Conservation (phyloP, 2,329 filamentous ascomycete species). For the Diaporthe sp. region DNA sequence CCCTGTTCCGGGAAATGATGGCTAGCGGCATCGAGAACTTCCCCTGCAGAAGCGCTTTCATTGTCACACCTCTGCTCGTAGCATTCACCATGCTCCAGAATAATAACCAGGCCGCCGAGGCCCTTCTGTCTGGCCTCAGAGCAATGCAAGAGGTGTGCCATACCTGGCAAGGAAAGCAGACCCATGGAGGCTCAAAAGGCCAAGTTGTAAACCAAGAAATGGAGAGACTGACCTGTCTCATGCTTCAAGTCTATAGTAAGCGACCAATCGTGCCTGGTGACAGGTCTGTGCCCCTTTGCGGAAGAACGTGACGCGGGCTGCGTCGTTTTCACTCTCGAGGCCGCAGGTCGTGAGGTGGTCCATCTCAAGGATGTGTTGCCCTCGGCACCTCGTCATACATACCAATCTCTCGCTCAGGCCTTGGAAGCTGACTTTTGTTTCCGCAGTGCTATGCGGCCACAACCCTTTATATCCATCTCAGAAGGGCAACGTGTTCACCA, state of each 20-base stretch:
- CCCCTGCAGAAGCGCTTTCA: conserved; percentile 5
- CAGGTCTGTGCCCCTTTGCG: neutral
- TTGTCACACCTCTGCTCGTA: conserved; percentile 8
- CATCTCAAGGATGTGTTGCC: too few relatives aligned
- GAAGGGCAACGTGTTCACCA: conserved; percentile 11
- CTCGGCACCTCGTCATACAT: neutral
- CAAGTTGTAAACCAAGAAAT: neutral
- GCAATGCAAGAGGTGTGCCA: conserved; percentile 1
- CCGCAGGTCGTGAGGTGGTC: neutral
- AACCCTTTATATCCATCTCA: conserved; percentile 13
- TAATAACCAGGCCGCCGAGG: conserved; percentile 1
- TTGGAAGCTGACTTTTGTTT: neutral
- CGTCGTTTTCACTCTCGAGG: neutral
- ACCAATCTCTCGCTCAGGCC: neutral
- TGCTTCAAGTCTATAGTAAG: conserved; percentile 21
- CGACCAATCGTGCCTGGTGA: neutral
- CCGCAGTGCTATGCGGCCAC: conserved; percentile 12
- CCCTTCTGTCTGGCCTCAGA: conserved; percentile 4
- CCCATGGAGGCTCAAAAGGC: too few relatives aligned
- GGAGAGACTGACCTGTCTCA: conserved; percentile 9
- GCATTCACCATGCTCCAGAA: conserved; percentile 21
- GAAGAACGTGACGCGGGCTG: too few relatives aligned
- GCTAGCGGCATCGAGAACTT: neutral
- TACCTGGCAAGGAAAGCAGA: neutral
- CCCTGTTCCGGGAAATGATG: conserved; percentile 8